Evolutionary conservation across 768 basidiomycete genomes (phyloP).

Genomic region (Mycena olivaceomarginata): DNA sequence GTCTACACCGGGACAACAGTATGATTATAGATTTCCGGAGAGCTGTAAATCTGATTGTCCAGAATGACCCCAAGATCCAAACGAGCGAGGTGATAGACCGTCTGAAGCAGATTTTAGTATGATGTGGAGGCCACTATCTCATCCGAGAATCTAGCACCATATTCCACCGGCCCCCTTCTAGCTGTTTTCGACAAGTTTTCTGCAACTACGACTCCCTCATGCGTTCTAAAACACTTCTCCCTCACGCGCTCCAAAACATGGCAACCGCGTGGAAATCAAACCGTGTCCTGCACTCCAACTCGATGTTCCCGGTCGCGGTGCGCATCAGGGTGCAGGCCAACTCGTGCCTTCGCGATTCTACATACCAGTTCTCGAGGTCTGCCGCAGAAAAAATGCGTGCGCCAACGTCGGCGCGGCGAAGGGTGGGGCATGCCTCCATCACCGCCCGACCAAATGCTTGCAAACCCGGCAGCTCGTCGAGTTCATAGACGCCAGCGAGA

Average conservation of each 20-base stretch:
- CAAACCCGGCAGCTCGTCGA: slow-evolving; percentile 4
- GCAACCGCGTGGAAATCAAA: slow-evolving; percentile 24
- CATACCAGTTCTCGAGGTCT: not conserved
- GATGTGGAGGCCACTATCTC: too few species aligned
- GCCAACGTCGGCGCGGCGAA: slow-evolving; percentile 22
- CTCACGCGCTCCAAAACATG: slow-evolving; percentile 9
- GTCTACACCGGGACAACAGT: too few species aligned
- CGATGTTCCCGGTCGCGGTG: not conserved
- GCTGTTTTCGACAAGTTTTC: too few species aligned
- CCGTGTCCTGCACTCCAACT: not conserved
- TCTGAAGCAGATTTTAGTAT: too few species aligned
- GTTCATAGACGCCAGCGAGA: not conserved
- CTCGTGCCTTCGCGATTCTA: not conserved
- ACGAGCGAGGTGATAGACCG: too few species aligned
- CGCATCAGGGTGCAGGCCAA: slow-evolving; percentile 24
- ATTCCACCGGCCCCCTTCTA: not conserved
- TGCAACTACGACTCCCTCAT: too few species aligned
- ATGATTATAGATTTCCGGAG: too few species aligned
- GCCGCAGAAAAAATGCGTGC: not conserved
- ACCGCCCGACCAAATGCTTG: not conserved
- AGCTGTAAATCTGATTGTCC: too few species aligned
- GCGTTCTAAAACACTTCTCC: too few species aligned
- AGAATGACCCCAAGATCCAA: too few species aligned
- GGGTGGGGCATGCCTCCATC: slow-evolving; percentile 27
- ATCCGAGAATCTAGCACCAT: too few species aligned